A percentile compares a stretch with the other conserved stretches of the same genome.
Evolutionary conservation across 2,329 filamentous ascomycete species (phyloP).

Genomic region (Diplodia corticola): DNA sequence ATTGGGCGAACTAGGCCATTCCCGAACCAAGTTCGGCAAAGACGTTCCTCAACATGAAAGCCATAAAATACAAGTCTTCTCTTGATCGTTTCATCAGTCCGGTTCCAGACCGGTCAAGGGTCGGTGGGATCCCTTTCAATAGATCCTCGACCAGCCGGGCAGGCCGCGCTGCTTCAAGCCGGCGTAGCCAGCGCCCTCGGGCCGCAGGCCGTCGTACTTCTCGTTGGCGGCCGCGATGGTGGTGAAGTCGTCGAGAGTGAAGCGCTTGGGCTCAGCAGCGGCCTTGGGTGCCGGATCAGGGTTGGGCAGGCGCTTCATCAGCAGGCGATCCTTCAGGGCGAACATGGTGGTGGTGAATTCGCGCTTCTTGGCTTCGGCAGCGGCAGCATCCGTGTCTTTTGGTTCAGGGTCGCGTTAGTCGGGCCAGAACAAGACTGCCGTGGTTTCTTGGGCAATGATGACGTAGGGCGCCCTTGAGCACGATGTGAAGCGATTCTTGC

Average conservation of each 20-base stretch:
- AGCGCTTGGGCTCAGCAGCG: conserved; percentile 1
- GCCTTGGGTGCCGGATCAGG: background rate
- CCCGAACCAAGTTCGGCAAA: background rate
- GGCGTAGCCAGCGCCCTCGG: conserved; percentile 9
- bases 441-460: background rate
- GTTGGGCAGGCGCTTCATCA: background rate
- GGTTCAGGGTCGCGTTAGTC: too few relatives aligned
- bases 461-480: background rate
- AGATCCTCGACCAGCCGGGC: conserved; percentile 8
- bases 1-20: background rate
- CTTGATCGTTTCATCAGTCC: background rate
- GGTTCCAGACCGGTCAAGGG: background rate
- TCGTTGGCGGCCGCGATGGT: conserved; percentile 16
- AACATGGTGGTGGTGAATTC: background rate
- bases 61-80: background rate
- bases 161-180: conserved; percentile 4
- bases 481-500: too few relatives aligned
- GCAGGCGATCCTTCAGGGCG: background rate
- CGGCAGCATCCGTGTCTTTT: background rate
- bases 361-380: background rate
- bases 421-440: background rate
- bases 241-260: conserved; percentile 14
- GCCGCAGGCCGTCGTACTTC: conserved; percentile 5
- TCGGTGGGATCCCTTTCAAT: background rate
- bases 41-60: background rate